Evolutionary conservation across 805 yeast genomes (phyloP), one percentile per base, ranked within the genome.

Genomic region (Maudiozyma serrabonitensis): DNA sequence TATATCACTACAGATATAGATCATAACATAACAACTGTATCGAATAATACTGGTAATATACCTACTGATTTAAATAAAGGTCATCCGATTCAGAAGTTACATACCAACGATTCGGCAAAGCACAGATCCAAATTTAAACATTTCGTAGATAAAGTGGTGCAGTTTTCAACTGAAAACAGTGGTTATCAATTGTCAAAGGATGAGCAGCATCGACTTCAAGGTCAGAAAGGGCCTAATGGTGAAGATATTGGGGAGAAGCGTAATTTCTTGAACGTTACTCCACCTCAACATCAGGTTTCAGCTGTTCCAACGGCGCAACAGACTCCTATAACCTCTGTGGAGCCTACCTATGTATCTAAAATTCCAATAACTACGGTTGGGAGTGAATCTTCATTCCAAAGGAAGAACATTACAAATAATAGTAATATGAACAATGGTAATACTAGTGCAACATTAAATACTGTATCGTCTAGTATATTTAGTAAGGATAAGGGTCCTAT

Each of bases 101-200:
- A 15, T 4, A 45, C 47, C 4, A 26, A 23, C 15, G 42, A 34
- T 6, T 37, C 28, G 4, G 21, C 32, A 39, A 43, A 41, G 23
- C 43, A 41, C 28, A 52, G 46, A 38, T 55, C 54, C 2, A 61
- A 56, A 46, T 56, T 63, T 39, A 63, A 61, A 52, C 54, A 52
- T 41, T 54, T 64, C 38, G 50, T 65, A n/a, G 57, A 57, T 35
- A 63, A 57, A 46, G 60, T 65, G 16, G 62, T 60, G 7, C 64
- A 64, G 45, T 65, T 65, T 45, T 63, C 67, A 15, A 56, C 56
- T n/a, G 67, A 65, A 47, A 63, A 65, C 45, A 61, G 61, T 44
- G 69, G 69, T 2, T 60, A 62, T 47, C 69, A 64, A 49, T 58
- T 60, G 16, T 44, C 60, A 18, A 55, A 57, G 41, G 53, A 54